Evolutionary conservation across 176 grass and related monocot genomes (phyloP).

Genomic region (Rhynchospora tenuis): DNA sequence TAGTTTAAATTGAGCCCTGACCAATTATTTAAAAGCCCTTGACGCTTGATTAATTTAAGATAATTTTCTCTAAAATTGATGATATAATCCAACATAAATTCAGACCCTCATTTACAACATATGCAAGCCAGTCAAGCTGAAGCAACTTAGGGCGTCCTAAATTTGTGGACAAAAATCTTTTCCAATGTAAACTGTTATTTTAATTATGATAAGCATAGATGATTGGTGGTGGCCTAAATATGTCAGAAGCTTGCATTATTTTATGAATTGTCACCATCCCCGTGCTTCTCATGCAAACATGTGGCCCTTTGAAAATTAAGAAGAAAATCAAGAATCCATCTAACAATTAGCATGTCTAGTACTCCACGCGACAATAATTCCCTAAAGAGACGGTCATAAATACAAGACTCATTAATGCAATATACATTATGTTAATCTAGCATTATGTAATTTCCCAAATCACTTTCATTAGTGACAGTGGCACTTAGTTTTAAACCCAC

Average conservation of each 20-base stretch:
- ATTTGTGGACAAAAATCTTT: not conserved
- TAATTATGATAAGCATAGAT: not conserved
- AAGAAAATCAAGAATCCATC: not conserved
- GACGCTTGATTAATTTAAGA: too few relatives aligned
- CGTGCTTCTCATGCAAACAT: constrained; percentile 9
- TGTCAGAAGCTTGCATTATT: constrained; percentile 3
- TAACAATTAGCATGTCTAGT: constrained; percentile 2
- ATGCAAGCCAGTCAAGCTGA: not conserved
- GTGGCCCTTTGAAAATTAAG: not conserved
- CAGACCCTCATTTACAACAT: not conserved
- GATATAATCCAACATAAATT: not conserved
- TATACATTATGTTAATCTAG: constrained; percentile 7
- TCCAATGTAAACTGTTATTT: not conserved
- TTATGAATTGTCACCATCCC: constrained; percentile 11
- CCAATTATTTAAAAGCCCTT: too few relatives aligned
- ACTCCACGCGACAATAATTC: constrained; percentile 28
- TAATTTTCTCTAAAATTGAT: too few relatives aligned
- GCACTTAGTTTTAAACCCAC: not conserved
- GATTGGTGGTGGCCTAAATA: not conserved
- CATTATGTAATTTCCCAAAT: not conserved
- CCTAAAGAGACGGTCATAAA: not conserved
- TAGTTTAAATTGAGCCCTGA: too few relatives aligned
- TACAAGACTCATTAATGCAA: not conserved
- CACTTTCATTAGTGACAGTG: constrained; percentile 6
- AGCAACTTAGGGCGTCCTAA: not conserved